Percentiles rank a stretch among this genome's conserved stretches.
Conservation (phyloP, 306 rosid genomes). For the Fragaria iinumae region DNA sequence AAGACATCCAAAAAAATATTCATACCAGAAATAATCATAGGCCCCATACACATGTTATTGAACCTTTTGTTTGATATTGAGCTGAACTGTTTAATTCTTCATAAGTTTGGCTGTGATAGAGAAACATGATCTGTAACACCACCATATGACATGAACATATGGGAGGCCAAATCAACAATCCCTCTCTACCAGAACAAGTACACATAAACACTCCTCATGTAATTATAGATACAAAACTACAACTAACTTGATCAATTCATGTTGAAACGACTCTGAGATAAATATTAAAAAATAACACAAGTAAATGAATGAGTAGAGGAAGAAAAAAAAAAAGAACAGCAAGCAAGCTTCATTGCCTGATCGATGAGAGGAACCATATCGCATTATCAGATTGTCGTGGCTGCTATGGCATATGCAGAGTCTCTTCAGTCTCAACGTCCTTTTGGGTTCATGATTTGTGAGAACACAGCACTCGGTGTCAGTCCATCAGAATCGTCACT, state of each 20-base stretch:
- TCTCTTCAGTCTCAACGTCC: slow-evolving; percentile 64
- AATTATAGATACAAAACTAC: slow-evolving; percentile 39
- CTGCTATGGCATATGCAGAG: slow-evolving; percentile 9
- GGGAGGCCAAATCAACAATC: slow-evolving; percentile 10
- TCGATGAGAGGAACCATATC: slow-evolving; percentile 18
- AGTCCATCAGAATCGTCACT: slow-evolving; percentile 95
- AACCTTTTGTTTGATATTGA: not conserved
- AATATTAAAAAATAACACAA: slow-evolving; percentile 4
- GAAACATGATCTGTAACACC: slow-evolving; percentile 9
- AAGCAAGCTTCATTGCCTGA: slow-evolving; percentile 33
- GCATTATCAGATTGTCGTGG: slow-evolving; percentile 18
- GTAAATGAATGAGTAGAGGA: not conserved
- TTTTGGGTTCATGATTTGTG: slow-evolving; percentile 99
- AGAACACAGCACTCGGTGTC: slow-evolving; percentile 97
- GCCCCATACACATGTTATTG: not conserved
- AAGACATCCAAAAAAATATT: not conserved
- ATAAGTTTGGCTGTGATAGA: slow-evolving; percentile 1
- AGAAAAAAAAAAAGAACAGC: slow-evolving; percentile 23
- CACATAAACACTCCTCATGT: slow-evolving; percentile 27
- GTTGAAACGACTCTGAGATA: slow-evolving; percentile 6
- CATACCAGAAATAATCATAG: not conserved
- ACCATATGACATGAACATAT: not conserved
- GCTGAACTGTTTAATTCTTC: not conserved
- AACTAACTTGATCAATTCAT: slow-evolving; percentile 44
- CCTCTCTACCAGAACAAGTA: slow-evolving; percentile 6